Conservation (phyloP, 1,139 yeast genomes). For the Candida glucosophila region DNA sequence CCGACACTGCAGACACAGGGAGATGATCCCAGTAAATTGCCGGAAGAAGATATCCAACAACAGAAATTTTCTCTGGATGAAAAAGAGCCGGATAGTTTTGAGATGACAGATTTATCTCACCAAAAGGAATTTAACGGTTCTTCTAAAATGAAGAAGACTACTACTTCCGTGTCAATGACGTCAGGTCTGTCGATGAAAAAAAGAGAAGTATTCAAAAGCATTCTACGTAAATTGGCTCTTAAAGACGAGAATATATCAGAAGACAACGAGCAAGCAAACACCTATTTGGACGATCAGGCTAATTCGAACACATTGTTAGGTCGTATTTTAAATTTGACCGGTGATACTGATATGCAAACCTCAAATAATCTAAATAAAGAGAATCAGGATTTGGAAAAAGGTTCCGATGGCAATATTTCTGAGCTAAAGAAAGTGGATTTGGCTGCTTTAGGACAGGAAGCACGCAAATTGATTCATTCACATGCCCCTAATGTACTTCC, state of each 20-base stretch:
- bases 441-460: slow-evolving; percentile 31
- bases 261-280: slow-evolving; percentile 6
- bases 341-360: too few relatives aligned
- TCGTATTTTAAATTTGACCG: too few relatives aligned
- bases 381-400: slow-evolving; percentile 14
- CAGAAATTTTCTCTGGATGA: too few relatives aligned
- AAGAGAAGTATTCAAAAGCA: slow-evolving; percentile 16
- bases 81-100: too few relatives aligned
- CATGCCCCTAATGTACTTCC: slow-evolving; percentile 24
- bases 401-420: slow-evolving; percentile 9
- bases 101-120: too few relatives aligned
- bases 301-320: slow-evolving; percentile 34
- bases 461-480: slow-evolving; percentile 27
- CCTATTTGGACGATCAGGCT: slow-evolving; percentile 10
- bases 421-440: slow-evolving; percentile 29
- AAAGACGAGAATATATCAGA: slow-evolving; percentile 22
- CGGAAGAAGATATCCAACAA: too few relatives aligned
- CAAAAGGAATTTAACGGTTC: too few relatives aligned
- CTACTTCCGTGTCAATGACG: too few relatives aligned
- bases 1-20: too few relatives aligned
- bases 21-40: too few relatives aligned
- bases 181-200: too few relatives aligned
- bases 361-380: slow-evolving; percentile 14
- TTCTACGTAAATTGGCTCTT: slow-evolving; percentile 28
- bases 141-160: too few relatives aligned